Conservation (phyloP, 768 basidiomycete species). For the Rhodotorula kratochvilovae region DNA sequence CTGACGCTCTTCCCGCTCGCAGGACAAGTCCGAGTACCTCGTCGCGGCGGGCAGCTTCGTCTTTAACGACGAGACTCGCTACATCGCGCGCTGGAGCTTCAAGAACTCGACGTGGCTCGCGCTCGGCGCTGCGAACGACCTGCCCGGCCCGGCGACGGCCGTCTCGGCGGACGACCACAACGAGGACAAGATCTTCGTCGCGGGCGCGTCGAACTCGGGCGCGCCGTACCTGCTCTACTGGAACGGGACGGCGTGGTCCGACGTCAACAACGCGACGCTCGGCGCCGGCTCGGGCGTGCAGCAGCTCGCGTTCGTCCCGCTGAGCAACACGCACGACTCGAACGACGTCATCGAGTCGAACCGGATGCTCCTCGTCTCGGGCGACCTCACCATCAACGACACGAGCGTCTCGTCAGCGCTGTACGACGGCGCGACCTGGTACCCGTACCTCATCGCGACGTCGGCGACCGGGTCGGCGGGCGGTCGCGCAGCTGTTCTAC, state of each 20-base stretch:
- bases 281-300: slow-evolving; percentile 58
- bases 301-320: slow-evolving; percentile 84
- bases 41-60: slow-evolving; percentile 75
- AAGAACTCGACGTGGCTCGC: slow-evolving; percentile 69
- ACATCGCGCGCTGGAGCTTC: slow-evolving; percentile 70
- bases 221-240: slow-evolving; percentile 74
- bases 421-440: slow-evolving; percentile 75
- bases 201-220: slow-evolving; percentile 67
- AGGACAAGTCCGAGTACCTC: slow-evolving; percentile 66
- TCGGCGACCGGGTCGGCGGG: slow-evolving; percentile 65
- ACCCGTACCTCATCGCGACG: slow-evolving; percentile 73
- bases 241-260: slow-evolving; percentile 73
- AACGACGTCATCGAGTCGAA: slow-evolving; percentile 71
- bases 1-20: neutral
- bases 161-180: slow-evolving; percentile 78
- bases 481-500: slow-evolving; percentile 71
- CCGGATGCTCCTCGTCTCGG: slow-evolving; percentile 85
- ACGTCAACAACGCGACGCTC: slow-evolving; percentile 53
- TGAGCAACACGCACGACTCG: slow-evolving; percentile 66
- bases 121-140: slow-evolving; percentile 54
- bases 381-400: slow-evolving; percentile 63
- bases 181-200: slow-evolving; percentile 77
- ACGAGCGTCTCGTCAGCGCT: slow-evolving; percentile 79
- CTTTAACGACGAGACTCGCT: slow-evolving; percentile 61
- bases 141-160: slow-evolving; percentile 88